These are phyloP conservation scores for Suillus bovinus DNA, from an alignment of 768 basidiomycete species.

Conservation along the genomic window DNA sequence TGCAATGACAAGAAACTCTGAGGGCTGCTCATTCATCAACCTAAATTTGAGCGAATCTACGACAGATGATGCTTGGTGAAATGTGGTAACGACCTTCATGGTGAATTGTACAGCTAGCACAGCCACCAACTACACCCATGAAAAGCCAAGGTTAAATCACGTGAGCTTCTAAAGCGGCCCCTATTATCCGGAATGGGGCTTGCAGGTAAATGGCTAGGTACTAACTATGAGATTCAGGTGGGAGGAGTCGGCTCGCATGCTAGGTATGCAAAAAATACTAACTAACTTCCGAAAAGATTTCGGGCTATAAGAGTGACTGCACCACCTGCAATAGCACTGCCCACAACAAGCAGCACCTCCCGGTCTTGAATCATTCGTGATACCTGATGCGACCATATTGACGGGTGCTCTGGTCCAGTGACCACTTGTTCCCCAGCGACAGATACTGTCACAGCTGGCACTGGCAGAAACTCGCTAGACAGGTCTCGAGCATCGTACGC, in stretches of 20 bases:
- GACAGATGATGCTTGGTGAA: slow-evolving; percentile 76
- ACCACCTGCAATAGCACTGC: slow-evolving; percentile 31
- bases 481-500: slow-evolving; percentile 18
- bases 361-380: slow-evolving; percentile 14
- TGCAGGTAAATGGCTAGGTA: not conserved
- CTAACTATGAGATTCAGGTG: slow-evolving; percentile 12
- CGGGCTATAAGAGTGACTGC: slow-evolving; percentile 23
- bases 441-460: slow-evolving; percentile 11
- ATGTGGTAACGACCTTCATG: slow-evolving; percentile 69
- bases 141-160: not conserved
- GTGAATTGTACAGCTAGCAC: not conserved
- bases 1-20: slow-evolving; percentile 68
- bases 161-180: not conserved
- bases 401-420: not conserved
- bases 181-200: not conserved
- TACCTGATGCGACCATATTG: slow-evolving; percentile 10
- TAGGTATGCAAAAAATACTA: not conserved
- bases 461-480: not conserved
- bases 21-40: slow-evolving; percentile 47
- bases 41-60: slow-evolving; percentile 66
- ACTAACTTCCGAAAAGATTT: slow-evolving; percentile 19
- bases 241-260: not conserved
- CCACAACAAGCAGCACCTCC: slow-evolving; percentile 29
- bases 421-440: slow-evolving; percentile 1
- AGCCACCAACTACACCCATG: not conserved